Evolutionary conservation across 116 monocot genomes (phyloP), one percentile per base, ranked within the genome.

Genomic region (Zostera marina): DNA sequence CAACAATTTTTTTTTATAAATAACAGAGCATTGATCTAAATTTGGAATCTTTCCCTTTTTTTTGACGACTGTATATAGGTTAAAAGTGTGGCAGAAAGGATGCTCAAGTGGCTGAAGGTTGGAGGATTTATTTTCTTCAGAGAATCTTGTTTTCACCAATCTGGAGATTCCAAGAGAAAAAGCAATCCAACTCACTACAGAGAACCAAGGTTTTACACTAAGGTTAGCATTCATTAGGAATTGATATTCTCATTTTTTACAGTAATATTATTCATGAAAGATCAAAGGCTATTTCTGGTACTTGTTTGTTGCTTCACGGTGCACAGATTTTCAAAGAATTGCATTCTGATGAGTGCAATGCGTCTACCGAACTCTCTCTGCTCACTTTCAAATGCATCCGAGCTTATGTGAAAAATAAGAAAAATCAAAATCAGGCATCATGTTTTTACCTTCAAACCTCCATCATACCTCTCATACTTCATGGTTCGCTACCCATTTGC

Each of bases 101-200:
- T 96, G 80, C 72, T 96, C 40, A 89, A 76, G 59, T 96, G 96
- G 96, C 62, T 96, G 53, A 88, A 89, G 72, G 80, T 78, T 57
- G 96, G 96, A 22, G 96, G 89, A 13, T 76, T 58, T 73, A 75
- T 96, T 60, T 98, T 98, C 78, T 98, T 98, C 43, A 80, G 98
- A 74, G 98, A 98, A 72, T 98, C 98, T 53, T 98, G 98, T 49
- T 98, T 98, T 56, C 98, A 98, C 73, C 98, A 90, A 66, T 89
- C 98, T 53, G 98, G 98, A 44, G 98, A 98, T 80, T 89, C 81
- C 14, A 98, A 86, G 64, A 77, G 98, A 70, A 86, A 81, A 66
- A 61, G 61, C 46, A 98, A 98, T 60, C 98, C 98, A 16, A 89
- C 96, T 43, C 98, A 98, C 60, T 98, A 98, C 53, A 70, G 98